Percentiles rank a stretch among this genome's conserved stretches.
phyloP scores from a whole-genome alignment of 805 yeast genomes.

The Spathaspora passalidarum region DNA sequence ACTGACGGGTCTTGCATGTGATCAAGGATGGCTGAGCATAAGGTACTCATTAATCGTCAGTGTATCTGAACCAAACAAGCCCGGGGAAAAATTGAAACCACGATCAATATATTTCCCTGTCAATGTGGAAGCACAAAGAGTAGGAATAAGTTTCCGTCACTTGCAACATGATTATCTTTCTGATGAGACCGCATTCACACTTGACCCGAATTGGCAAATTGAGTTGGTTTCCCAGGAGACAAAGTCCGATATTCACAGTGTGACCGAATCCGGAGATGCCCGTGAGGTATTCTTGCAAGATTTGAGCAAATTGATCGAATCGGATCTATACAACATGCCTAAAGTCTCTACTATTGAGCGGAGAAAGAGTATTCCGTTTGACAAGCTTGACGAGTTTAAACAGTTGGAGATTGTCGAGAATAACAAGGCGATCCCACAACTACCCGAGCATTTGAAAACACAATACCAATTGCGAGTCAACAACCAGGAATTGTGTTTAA shows the following conservation, averaged over 20 bases:
- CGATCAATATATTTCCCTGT: constrained; percentile 35
- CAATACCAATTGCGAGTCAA: constrained; percentile 37
- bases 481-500: constrained; percentile 27
- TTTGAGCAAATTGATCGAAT: constrained; percentile 27
- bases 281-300: constrained; percentile 25
- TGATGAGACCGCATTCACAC: constrained; percentile 11
- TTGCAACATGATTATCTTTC: constrained; percentile 25
- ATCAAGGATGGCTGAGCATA: constrained; percentile 37
- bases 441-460: constrained; percentile 28
- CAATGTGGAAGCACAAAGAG: constrained; percentile 21
- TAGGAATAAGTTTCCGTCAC: constrained; percentile 26
- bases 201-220: constrained; percentile 30
- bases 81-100: constrained; percentile 6
- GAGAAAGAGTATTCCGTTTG: constrained; percentile 23
- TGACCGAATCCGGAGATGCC: not conserved
- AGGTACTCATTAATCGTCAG: constrained; percentile 36
- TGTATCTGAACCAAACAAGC: constrained; percentile 18
- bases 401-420: constrained; percentile 6
- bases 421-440: constrained; percentile 19
- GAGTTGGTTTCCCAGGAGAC: constrained; percentile 6
- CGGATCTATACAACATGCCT: constrained; percentile 33
- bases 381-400: constrained; percentile 11
- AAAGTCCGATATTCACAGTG: not conserved
- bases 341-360: constrained; percentile 30
- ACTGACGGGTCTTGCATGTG: constrained; percentile 39